Evolutionary conservation across 208 protist genomes (phyloP).

Genomic region (Crithidia mellificae): DNA sequence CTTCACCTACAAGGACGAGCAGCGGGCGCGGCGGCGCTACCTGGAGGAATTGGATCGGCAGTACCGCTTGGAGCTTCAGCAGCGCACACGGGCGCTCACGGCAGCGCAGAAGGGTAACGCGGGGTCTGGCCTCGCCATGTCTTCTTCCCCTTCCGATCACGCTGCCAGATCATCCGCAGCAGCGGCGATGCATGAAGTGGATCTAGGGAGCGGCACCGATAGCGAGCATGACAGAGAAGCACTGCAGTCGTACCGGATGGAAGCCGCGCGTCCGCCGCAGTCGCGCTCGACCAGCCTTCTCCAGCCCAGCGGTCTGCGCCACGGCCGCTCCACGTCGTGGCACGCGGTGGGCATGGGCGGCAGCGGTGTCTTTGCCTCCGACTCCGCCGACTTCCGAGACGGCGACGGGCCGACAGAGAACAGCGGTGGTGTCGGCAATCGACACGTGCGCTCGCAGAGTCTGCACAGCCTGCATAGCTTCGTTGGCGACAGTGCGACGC

Average conservation of each 20-base stretch:
- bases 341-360: background rate
- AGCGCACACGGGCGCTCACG: background rate
- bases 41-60: conserved; percentile 38
- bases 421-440: too few relatives aligned
- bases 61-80: conserved; percentile 24
- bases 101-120: background rate
- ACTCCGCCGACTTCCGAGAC: conserved; percentile 2
- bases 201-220: background rate
- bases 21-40: conserved; percentile 29
- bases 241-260: conserved; percentile 8
- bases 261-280: background rate
- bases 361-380: background rate
- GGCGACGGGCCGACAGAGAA: background rate
- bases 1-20: conserved; percentile 48
- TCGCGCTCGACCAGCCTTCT: background rate
- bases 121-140: background rate
- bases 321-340: conserved; percentile 2
- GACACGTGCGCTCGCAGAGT: background rate
- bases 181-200: background rate
- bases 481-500: background rate
- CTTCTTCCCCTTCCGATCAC: too few relatives aligned
- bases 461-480: conserved; percentile 12
- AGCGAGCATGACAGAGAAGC: background rate
- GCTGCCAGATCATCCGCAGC: background rate
- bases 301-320: background rate